These are phyloP conservation scores for Boletus mariae DNA, from an alignment of 1,284 basidiomycete genomes.

Conservation along the genomic window DNA sequence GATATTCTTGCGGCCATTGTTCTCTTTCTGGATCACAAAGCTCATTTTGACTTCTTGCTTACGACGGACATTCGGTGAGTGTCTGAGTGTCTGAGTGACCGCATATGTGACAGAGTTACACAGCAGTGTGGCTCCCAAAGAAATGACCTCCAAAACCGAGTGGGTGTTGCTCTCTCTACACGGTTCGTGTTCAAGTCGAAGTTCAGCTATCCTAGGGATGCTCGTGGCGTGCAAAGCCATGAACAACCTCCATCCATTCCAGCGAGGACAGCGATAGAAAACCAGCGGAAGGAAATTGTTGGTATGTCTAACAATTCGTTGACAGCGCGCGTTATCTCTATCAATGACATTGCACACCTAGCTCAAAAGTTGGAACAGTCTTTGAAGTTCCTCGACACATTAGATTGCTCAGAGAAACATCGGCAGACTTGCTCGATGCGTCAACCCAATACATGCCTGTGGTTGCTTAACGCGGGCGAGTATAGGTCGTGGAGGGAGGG, in stretches of 20 bases:
- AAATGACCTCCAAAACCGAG: neutral
- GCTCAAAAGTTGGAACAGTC: constrained; percentile 2
- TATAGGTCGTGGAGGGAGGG: constrained; percentile 1
- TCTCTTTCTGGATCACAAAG: constrained; percentile 1
- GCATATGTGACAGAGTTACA: neutral
- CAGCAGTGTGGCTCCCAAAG: no score
- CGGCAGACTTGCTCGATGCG: neutral
- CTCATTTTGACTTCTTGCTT: constrained; percentile 9
- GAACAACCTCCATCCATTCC: neutral
- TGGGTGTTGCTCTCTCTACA: neutral
- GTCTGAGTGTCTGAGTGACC: neutral
- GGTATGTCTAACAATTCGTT: constrained; percentile 3
- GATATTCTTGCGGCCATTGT: neutral
- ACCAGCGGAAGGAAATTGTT: neutral
- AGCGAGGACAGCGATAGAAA: neutral
- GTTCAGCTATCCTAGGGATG: neutral
- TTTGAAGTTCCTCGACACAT: neutral
- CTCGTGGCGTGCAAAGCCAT: neutral
- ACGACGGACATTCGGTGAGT: constrained; percentile 11
- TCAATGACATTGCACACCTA: neutral
- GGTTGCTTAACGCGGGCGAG: constrained; percentile 3
- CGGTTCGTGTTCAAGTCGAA: neutral
- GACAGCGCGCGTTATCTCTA: no score
- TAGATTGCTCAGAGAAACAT: constrained; percentile 3
- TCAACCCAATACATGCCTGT: constrained; percentile 13